Conservation (phyloP, 805 yeast genomes). For the Metschnikowia kofuensis region DNA sequence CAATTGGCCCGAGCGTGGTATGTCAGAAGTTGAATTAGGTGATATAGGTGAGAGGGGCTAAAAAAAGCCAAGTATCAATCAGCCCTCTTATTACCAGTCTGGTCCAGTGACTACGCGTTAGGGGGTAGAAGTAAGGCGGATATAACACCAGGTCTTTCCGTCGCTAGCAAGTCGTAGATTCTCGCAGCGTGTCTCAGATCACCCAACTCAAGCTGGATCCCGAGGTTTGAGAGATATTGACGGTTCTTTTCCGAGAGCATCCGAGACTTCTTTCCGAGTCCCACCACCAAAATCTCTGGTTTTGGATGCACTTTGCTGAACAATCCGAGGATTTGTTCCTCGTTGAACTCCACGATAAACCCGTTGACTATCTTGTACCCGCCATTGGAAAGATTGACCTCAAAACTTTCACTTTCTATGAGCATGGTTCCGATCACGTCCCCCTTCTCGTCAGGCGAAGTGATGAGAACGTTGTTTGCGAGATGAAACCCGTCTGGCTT, state of each 20-base stretch:
- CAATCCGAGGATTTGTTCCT: constrained; percentile 40
- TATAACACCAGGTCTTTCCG: constrained; percentile 74
- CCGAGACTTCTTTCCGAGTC: constrained; percentile 64
- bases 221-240: constrained; percentile 49
- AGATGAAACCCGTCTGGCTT: constrained; percentile 58
- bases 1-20: too few relatives aligned
- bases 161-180: constrained; percentile 70
- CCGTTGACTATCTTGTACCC: constrained; percentile 46
- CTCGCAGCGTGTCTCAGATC: constrained; percentile 64
- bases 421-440: constrained; percentile 47
- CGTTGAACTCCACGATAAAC: constrained; percentile 53
- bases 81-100: too few relatives aligned
- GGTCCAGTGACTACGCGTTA: constrained; percentile 36
- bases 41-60: too few relatives aligned
- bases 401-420: constrained; percentile 58
- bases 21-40: too few relatives aligned
- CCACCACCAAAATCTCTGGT: constrained; percentile 73
- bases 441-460: constrained; percentile 37
- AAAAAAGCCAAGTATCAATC: too few relatives aligned
- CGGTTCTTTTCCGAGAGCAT: constrained; percentile 58
- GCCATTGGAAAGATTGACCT: constrained; percentile 48
- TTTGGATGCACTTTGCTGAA: constrained; percentile 63
- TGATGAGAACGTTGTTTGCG: constrained; percentile 49
- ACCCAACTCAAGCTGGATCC: constrained; percentile 68
- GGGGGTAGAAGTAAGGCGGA: constrained; percentile 75